Base-by-base conservation (phyloP, 805 yeast genomes). In the Kazachstania taianensis region DNA sequence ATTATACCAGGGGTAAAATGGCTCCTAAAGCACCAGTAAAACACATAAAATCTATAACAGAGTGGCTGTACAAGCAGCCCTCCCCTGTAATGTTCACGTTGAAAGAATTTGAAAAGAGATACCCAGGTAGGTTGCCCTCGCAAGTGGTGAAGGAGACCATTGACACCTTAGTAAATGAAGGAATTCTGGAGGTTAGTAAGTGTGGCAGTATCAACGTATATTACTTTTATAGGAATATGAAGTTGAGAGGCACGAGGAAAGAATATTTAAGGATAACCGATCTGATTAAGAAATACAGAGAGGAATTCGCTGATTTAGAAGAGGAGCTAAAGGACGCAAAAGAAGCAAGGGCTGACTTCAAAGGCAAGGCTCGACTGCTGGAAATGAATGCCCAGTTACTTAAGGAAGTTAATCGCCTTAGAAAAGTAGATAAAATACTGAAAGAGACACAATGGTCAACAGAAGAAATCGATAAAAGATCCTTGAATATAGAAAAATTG, bases 181-280 rank as follows among this genome's bases (percentile, higher is more conserved):
- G 30, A 10, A 32, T 37, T 7, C 12, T 42, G 6, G 64, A 63
- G 30, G 61, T 64, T 27, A 75, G 70, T 41, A 75, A 74, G 49
- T 73, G 80, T 48, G 81, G 81, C 0, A 57, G 61, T 10, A 60
- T 68, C 10, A 69, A 69, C 36, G 54, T 72, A 3, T 73, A 70
- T 40, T 73, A 32, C 31, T 33, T 26, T 13, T 33, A n/a, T 10
- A 32, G 14, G 5, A 28, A 14, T n/a, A 30, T 13, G 2, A 40
- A 47, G n/a, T 36, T 44, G n/a, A 4, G 31, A 5, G 32, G 43
- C 1, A 20, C 39, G 7, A 43, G 52, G 28, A 38, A 40, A 17
- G 19, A 35, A 10, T 32, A 15, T 22, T n/a, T 12, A 5, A 24
- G 15, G 20, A n/a, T 32, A 18, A 13, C 13, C 8, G 14, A 9